These are phyloP conservation scores for Roridomyces roridus DNA, from an alignment of 768 basidiomycete species.

Conservation along the genomic window DNA sequence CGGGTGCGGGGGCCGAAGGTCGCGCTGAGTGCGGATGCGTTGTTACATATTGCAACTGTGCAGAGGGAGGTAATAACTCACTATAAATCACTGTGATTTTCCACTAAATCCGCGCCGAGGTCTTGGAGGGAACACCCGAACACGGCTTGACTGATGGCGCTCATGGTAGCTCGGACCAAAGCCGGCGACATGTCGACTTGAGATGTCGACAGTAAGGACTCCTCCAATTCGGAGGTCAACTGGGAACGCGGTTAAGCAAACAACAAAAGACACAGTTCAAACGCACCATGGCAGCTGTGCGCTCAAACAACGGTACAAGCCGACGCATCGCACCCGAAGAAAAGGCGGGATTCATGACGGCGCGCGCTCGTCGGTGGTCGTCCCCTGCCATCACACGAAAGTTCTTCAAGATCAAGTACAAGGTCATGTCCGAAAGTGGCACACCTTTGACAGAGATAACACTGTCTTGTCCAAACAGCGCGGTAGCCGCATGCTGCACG, in stretches of 20 bases:
- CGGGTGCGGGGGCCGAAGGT: not conserved
- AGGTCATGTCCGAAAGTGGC: not conserved
- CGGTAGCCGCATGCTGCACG: not conserved
- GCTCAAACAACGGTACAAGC: not conserved
- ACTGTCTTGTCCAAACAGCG: not conserved
- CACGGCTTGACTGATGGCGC: not conserved
- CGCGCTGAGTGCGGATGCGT: too few relatives aligned
- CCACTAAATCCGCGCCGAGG: not conserved
- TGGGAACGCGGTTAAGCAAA: not conserved
- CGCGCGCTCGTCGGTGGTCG: not conserved
- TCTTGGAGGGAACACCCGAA: not conserved
- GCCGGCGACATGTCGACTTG: not conserved
- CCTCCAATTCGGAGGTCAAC: not conserved
- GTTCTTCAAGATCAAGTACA: not conserved
- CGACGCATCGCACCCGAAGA: not conserved
- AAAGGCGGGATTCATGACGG: not conserved
- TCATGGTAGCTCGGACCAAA: not conserved
- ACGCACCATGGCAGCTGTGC: not conserved
- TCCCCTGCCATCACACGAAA: not conserved
- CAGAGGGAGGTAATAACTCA: too few relatives aligned
- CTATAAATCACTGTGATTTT: not conserved
- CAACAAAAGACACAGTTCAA: not conserved
- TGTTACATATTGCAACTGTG: too few relatives aligned
- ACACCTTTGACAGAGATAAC: not conserved
- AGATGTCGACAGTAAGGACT: not conserved